Percentiles rank a stretch among this genome's conserved stretches.
phyloP scores from a whole-genome alignment of 306 rosid genomes.

The Luffa acutangula region DNA sequence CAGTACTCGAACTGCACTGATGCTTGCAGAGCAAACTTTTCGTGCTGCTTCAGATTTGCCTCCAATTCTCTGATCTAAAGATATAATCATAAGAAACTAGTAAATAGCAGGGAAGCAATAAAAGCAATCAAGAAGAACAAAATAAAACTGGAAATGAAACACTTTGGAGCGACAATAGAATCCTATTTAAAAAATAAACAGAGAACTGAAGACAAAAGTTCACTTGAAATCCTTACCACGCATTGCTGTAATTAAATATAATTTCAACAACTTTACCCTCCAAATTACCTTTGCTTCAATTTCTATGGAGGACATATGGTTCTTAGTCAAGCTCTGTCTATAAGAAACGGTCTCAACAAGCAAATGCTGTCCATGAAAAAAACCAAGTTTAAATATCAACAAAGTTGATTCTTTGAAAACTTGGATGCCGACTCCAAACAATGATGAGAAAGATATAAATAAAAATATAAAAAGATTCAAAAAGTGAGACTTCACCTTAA shows the following conservation, averaged over 20 bases:
- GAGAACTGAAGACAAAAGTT: background rate
- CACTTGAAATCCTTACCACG: background rate
- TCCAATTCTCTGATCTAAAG: conserved; percentile 70
- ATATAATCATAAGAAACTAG: conserved; percentile 15
- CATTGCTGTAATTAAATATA: background rate
- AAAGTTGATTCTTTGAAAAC: background rate
- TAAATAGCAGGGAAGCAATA: conserved; percentile 7
- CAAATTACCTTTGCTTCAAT: conserved; percentile 69
- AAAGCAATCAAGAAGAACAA: background rate
- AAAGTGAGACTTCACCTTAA: conserved; percentile 44
- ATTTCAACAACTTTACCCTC: conserved; percentile 3
- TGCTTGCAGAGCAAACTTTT: conserved; percentile 62
- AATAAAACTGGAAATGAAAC: background rate
- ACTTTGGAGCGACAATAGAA: background rate
- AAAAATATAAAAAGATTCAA: background rate
- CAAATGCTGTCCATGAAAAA: conserved; percentile 38
- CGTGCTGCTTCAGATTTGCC: conserved; percentile 59
- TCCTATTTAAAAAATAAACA: background rate
- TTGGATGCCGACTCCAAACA: background rate
- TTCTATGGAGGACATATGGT: conserved; percentile 55
- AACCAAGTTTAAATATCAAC: background rate
- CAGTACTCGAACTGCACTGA: conserved; percentile 39
- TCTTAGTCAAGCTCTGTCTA: conserved; percentile 36
- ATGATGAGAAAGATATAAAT: background rate
- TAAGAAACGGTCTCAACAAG: conserved; percentile 54